Base-by-base conservation (phyloP, 805 yeast species). In the Barnettozyma californica region DNA sequence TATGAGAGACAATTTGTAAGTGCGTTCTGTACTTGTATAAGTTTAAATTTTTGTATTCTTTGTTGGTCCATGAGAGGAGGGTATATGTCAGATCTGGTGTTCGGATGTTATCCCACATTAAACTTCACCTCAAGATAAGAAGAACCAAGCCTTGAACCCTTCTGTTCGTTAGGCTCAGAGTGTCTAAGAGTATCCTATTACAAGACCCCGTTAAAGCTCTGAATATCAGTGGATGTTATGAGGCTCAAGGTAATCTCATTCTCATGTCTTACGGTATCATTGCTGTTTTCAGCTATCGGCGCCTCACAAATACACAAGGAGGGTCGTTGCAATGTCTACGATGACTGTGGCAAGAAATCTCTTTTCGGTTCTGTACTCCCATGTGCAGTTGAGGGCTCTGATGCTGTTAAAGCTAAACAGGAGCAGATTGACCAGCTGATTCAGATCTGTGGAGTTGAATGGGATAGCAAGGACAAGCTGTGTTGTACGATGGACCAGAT, bases 341-440 rank as follows among this genome's bases (percentile, higher is more conserved):
- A 63, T 37, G 64, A 57, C 20, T 89, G 98, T 63, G 98, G 97
- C 8, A 85, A 86, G 65, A 80, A 77, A 56, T 75, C 89, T 4
- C 63, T 85, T 7, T 90, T 91, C 65, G 97, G 97, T 0, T 67
- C 78, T 6, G 81, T 78, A 37, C 68, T 92, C 33, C 98, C 98
- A 0, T 87, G 96, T 62, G 84, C 89, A 1, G 76, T 75, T 23
- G 73, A 76, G 52, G 74, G 76, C 51, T 63, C 64, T 18, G 83
- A 91, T 0, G 68, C 68, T 2, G 82, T 87, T 0, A 63, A 73
- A 0, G 54, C 64, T 1, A 50, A 60, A 1, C 59, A 62, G 4
- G 62, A 59, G 0, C 77, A 73, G 29, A 70, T 81, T 18, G 65
- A 69, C 1, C 62, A 76, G 34, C 65, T 89, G 29, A 67, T 71